phyloP scores from a whole-genome alignment of 176 grass and related monocot genomes.

The Poa annua region DNA sequence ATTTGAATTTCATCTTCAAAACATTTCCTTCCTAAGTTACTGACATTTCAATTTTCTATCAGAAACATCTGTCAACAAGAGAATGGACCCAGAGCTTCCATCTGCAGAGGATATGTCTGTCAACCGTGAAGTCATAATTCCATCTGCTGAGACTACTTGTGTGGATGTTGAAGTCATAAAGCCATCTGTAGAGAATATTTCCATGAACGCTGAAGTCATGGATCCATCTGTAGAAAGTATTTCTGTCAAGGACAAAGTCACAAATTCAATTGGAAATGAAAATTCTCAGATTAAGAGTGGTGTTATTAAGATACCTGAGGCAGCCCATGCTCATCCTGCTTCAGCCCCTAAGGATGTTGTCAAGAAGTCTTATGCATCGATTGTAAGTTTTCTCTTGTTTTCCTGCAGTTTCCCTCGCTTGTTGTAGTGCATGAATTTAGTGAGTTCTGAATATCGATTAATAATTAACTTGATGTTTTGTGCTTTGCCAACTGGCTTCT shows the following conservation, averaged over 20 bases:
- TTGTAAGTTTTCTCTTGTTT: slow-evolving; percentile 59
- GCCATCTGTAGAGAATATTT: slow-evolving; percentile 20
- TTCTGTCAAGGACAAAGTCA: slow-evolving; percentile 24
- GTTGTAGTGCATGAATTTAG: background rate
- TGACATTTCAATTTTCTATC: slow-evolving; percentile 37
- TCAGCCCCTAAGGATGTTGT: slow-evolving; percentile 53
- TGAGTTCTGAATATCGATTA: background rate
- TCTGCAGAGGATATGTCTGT: slow-evolving; percentile 1
- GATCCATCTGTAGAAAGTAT: slow-evolving; percentile 15
- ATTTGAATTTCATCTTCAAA: slow-evolving; percentile 25
- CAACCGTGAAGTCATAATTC: slow-evolving; percentile 17
- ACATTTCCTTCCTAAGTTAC: background rate
- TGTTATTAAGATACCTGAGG: slow-evolving; percentile 18
- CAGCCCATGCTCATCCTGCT: slow-evolving; percentile 27
- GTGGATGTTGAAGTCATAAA: slow-evolving; percentile 13
- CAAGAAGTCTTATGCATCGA: slow-evolving; percentile 82
- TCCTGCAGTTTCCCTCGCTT: background rate
- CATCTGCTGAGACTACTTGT: slow-evolving; percentile 6
- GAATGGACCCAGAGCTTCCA: slow-evolving; percentile 4
- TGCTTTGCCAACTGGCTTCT: background rate
- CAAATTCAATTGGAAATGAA: slow-evolving; percentile 17
- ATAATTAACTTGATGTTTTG: background rate
- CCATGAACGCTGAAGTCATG: background rate
- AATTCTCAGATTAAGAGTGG: slow-evolving; percentile 16
- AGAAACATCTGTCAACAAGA: slow-evolving; percentile 30